Conservation (phyloP, 805 yeast species). For the Helenozyma baotianmanensis region DNA sequence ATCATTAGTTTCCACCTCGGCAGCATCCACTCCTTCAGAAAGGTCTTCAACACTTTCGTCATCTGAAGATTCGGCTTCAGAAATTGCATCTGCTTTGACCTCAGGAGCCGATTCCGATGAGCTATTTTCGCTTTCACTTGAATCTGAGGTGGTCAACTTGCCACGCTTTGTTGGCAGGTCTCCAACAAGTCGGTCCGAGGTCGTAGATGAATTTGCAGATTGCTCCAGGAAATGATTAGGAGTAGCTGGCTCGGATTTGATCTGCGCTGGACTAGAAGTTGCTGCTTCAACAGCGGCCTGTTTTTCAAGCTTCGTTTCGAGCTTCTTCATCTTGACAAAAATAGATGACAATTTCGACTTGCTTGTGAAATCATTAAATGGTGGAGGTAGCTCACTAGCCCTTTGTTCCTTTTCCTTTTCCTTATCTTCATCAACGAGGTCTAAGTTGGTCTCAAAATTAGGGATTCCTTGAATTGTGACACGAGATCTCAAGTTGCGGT, state of each 20-base stretch:
- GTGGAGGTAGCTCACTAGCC: constrained; percentile 10
- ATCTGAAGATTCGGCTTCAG: too few relatives aligned
- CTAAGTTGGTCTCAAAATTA: constrained; percentile 9
- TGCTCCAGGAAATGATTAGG: neutral
- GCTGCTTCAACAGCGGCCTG: neutral
- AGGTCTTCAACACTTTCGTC: neutral
- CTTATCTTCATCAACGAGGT: constrained; percentile 2
- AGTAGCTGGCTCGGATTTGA: constrained; percentile 6
- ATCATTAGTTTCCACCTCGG: neutral
- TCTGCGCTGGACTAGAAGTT: neutral
- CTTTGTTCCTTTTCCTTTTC: constrained; percentile 9
- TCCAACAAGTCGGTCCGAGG: too few relatives aligned
- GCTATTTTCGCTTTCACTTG: too few relatives aligned
- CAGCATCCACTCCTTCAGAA: neutral
- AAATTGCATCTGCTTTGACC: too few relatives aligned
- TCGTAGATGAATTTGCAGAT: too few relatives aligned
- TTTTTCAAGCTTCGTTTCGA: constrained; percentile 16
- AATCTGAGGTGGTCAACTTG: too few relatives aligned
- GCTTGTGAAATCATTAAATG: constrained; percentile 12
- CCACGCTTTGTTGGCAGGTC: too few relatives aligned
- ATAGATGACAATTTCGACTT: constrained; percentile 16
- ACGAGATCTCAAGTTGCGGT: constrained; percentile 13
- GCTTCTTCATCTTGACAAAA: constrained; percentile 19
- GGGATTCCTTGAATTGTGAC: constrained; percentile 7
- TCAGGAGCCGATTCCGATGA: too few relatives aligned